Base-by-base conservation (phyloP, 768 basidiomycete genomes). In the Mrakia frigida region DNA sequence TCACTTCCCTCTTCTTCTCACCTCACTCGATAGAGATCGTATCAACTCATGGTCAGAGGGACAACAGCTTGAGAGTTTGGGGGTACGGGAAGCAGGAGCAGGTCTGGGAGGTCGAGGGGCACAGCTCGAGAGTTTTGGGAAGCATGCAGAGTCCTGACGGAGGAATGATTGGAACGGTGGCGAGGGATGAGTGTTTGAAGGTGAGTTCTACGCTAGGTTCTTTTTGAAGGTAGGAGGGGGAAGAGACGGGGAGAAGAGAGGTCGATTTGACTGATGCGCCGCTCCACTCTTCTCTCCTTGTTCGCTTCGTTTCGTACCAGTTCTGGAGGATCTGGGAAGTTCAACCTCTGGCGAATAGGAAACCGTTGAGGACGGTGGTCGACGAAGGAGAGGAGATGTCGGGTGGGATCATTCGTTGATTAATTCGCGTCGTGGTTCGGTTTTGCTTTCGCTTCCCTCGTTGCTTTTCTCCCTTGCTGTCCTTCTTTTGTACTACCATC, bases 151-250 rank as follows among this genome's bases (percentile, higher is more conserved):
- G 91, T 74, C 97, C 97, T 3, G 91, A 89, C 9, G 97, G 97
- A 0, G 93, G 94, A 79, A 89, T 94, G 6, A 90, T 99, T 13
- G 91, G 90, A 79, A 98, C 96, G 0, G 93, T 92, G 9, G 93
- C 93, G 1, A 91, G 91, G 0, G 97, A 98, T 81, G 96, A 98
- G 86, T 95, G 94, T 81, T 86, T 98, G 80, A 98, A 98, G 79
- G 80, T 80, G 25, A 28, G 78, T 74, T 41, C n/a, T n/a, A n/a
- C n/a, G n/a, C n/a, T n/a, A n/a, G n/a, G n/a, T n/a, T n/a, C n/a
- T n/a, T n/a, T n/a, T 9, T 50, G 46, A 14, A 18, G 46, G 6
- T 14, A 50, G 46, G 18, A 50, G 18, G 18, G 46, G 18, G 14
- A 50, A 18, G 43, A 14, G 43, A 50, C 10, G 6, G 43, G 46